phyloP scores from a whole-genome alignment of 176 grass and related monocot species.

The Avena sativa region DNA sequence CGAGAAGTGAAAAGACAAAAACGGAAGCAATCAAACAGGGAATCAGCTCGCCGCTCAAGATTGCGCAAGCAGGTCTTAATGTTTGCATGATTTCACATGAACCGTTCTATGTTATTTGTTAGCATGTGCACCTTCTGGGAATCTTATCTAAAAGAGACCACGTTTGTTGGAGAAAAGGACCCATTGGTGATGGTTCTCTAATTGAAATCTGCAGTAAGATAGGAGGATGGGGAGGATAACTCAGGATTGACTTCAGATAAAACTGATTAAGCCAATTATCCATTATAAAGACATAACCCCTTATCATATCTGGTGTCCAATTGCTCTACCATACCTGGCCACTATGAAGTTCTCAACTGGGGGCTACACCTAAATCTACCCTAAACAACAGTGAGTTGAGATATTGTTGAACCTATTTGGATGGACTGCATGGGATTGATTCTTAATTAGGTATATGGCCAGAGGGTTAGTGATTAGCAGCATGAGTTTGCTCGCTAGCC shows the following conservation, averaged over 20 bases:
- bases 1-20: conserved; percentile 68
- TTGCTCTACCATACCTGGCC: neutral
- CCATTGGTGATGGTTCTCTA: conserved; percentile 35
- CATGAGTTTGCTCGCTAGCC: too few species aligned
- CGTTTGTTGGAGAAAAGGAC: conserved; percentile 24
- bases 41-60: conserved; percentile 70
- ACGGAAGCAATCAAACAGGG: conserved; percentile 70
- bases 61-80: conserved; percentile 63
- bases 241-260: conserved; percentile 27
- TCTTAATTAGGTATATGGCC: conserved; percentile 11
- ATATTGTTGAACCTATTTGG: conserved; percentile 31
- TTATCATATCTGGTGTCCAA: neutral
- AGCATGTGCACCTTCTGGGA: conserved; percentile 19
- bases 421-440: conserved; percentile 21
- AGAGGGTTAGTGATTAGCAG: too few species aligned
- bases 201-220: conserved; percentile 1
- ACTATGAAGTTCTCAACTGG: neutral
- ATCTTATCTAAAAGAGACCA: conserved; percentile 25
- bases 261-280: conserved; percentile 22
- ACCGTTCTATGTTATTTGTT: neutral
- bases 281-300: neutral
- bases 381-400: conserved; percentile 24
- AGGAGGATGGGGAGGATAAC: neutral
- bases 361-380: conserved; percentile 16
- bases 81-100: conserved; percentile 27